These are phyloP conservation scores for Aspergillus intermedius DNA, from an alignment of 2,329 filamentous ascomycete species.

Conservation along the genomic window DNA sequence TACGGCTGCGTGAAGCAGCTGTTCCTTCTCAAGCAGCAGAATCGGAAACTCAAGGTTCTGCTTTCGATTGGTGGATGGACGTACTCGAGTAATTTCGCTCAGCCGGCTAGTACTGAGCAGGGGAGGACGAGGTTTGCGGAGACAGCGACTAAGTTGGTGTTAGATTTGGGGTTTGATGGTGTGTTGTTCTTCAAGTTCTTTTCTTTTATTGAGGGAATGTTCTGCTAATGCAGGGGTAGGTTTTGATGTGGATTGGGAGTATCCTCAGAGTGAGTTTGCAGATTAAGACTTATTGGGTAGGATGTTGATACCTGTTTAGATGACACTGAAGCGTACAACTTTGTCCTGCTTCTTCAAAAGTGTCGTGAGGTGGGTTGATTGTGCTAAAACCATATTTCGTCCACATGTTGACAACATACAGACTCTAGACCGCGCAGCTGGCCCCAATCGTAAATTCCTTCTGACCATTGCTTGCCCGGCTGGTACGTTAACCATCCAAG, in stretches of 20 bases:
- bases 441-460: slow-evolving; percentile 39
- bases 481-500: slow-evolving; percentile 16
- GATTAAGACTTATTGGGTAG: background rate
- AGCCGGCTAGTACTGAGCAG: slow-evolving; percentile 56
- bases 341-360: slow-evolving; percentile 38
- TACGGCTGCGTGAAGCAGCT: slow-evolving; percentile 75
- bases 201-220: background rate
- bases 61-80: slow-evolving; percentile 80
- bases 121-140: slow-evolving; percentile 62
- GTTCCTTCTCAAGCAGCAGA: slow-evolving; percentile 65
- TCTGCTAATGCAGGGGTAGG: slow-evolving; percentile 14
- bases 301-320: slow-evolving; percentile 20
- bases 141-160: slow-evolving; percentile 66
- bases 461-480: slow-evolving; percentile 47
- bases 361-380: slow-evolving; percentile 30
- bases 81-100: slow-evolving; percentile 69
- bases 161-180: slow-evolving; percentile 66
- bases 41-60: slow-evolving; percentile 70
- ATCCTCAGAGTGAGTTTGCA: slow-evolving; percentile 30
- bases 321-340: slow-evolving; percentile 37
- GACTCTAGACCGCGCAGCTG: slow-evolving; percentile 35
- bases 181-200: slow-evolving; percentile 6
- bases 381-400: background rate
- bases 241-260: slow-evolving; percentile 45
- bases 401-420: slow-evolving; percentile 9